Percentiles rank a stretch among this genome's conserved stretches.
phyloP scores from a whole-genome alignment of 768 basidiomycete genomes.

The Suillus luteus region DNA sequence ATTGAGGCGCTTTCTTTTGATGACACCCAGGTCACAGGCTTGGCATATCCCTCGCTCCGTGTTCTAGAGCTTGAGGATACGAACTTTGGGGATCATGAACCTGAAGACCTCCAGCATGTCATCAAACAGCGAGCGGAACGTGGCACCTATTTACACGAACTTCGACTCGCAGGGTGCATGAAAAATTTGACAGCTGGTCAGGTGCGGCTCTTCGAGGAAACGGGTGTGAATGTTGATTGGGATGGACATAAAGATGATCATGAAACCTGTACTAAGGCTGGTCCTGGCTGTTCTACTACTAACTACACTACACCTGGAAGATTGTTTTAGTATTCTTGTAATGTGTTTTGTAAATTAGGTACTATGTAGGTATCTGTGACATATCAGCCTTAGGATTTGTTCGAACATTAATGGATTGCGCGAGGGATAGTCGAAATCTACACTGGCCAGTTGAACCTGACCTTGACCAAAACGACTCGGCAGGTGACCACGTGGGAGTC shows the following conservation, averaged over 20 bases:
- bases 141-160: neutral
- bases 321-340: neutral
- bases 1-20: neutral
- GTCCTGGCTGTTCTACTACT: neutral
- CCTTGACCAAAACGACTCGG: too few relatives aligned
- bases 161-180: neutral
- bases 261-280: neutral
- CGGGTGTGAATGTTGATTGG: neutral
- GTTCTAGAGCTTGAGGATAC: neutral
- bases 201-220: neutral
- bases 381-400: neutral
- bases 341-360: neutral
- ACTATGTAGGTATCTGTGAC: too few relatives aligned
- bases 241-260: neutral
- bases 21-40: too few relatives aligned
- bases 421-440: too few relatives aligned
- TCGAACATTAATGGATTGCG: neutral
- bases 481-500: slow-evolving; percentile 1
- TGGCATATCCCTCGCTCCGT: neutral
- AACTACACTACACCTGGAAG: neutral
- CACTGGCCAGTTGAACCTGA: too few relatives aligned
- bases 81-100: neutral
- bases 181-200: neutral
- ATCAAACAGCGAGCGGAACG: too few relatives aligned
- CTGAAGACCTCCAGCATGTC: neutral